Evolutionary conservation across 2,329 filamentous ascomycete genomes (phyloP), one percentile per base, ranked within the genome.

Genomic region (Ceratocystis lukuohia): DNA sequence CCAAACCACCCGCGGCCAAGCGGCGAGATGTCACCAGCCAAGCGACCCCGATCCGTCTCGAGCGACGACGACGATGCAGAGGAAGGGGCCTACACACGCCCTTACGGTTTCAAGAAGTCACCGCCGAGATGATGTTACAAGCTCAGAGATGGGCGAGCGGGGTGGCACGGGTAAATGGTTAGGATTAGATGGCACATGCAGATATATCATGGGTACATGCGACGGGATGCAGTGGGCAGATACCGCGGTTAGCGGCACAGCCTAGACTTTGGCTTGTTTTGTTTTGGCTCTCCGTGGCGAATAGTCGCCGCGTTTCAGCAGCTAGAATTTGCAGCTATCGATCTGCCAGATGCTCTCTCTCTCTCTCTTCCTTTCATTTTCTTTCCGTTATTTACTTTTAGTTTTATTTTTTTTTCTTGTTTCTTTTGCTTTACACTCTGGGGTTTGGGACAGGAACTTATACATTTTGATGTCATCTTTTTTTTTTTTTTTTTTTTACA

Each of bases 21-120:
- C 53, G 74, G 74, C 3, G 78, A 79, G 56, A 73, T 75, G 68
- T 78, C 76, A 25, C 77, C 79, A 0, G 76, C 77, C 0, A 83
- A 83, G 71, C 75, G 76, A 69, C 70, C 75, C 0, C 78, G 74
- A 68, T 72, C 71, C n/a, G 69, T 65, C 12, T 66, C 70, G 4
- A 70, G 70, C 10, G 50, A 65, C 2, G 65, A 67, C 10, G 46
- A 15, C 22, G 50, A 28, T 45, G 30, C 61, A 30, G 41, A 65
- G 3, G 56, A 28, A 15, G 53, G 64, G 7, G 46, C 44, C 10
- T 25, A 46, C 10, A 22, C 25, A 8, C 28, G 56, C 7, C 12
- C 28, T n/a, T 59, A 33, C 28, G 20, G 25, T 15, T 37, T 10
- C 7, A 37, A 28, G 22, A 15, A 17, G 7, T 28, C 20, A 3